These are phyloP conservation scores for Suaeda aralocaspica DNA, from an alignment of 148 eudicot species.

Conservation along the genomic window DNA sequence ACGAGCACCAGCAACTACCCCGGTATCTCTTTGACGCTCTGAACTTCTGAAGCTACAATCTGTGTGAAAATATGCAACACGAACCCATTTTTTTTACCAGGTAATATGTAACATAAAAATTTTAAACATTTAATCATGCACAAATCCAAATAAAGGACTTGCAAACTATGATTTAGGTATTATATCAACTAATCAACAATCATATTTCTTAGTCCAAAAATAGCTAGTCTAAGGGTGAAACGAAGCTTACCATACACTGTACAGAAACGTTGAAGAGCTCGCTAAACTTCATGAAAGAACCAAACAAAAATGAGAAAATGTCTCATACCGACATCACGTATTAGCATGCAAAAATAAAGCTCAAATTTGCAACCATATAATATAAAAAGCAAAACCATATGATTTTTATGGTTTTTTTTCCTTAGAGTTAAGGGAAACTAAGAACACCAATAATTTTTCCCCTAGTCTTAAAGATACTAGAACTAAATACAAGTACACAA, in stretches of 20 bases:
- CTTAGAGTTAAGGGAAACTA: no score
- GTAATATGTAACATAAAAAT: no score
- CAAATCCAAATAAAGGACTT: neutral
- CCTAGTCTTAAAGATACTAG: neutral
- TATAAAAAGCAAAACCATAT: no score
- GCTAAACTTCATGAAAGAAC: slow-evolving; percentile 2
- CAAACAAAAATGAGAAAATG: no score
- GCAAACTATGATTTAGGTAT: neutral
- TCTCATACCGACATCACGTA: no score
- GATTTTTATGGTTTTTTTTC: no score
- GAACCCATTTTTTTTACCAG: no score
- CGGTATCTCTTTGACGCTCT: slow-evolving; percentile 66
- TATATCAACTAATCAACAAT: neutral
- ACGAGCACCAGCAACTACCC: slow-evolving; percentile 90
- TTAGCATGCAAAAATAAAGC: no score
- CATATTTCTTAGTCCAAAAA: neutral
- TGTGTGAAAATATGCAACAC: slow-evolving; percentile 22
- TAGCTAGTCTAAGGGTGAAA: neutral
- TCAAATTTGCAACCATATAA: no score
- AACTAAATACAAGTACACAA: neutral
- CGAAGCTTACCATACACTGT: slow-evolving; percentile 13
- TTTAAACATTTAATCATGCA: neutral
- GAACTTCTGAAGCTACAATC: slow-evolving; percentile 76
- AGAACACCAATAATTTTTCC: no score
- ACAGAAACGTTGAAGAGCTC: slow-evolving; percentile 10